Percentiles rank a stretch among this genome's conserved stretches.
phyloP scores from a whole-genome alignment of 805 yeast genomes.

The Candida patagonica region DNA sequence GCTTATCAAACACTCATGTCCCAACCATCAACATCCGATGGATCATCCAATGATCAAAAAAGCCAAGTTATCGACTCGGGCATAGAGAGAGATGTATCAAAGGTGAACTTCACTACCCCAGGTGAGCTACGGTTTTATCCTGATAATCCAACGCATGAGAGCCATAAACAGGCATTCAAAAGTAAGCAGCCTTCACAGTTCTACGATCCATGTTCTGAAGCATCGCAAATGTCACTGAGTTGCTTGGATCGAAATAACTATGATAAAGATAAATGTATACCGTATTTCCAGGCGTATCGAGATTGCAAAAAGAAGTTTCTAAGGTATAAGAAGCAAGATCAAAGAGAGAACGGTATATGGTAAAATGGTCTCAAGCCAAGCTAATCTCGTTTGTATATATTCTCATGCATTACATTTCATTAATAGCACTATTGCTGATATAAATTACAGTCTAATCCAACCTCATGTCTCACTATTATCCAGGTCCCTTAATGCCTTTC shows the following conservation, averaged over 20 bases:
- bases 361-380: background rate
- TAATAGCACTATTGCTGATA: too few species aligned
- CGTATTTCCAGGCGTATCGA: slow-evolving; percentile 83
- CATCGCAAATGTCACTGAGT: slow-evolving; percentile 75
- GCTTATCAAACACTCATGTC: too few species aligned
- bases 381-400: slow-evolving; percentile 2
- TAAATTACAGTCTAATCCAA: too few species aligned
- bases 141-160: slow-evolving; percentile 69
- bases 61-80: too few species aligned
- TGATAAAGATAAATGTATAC: slow-evolving; percentile 60
- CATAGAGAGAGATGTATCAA: slow-evolving; percentile 28
- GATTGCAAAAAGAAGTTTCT: slow-evolving; percentile 81
- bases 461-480: too few species aligned
- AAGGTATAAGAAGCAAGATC: slow-evolving; percentile 9
- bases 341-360: background rate
- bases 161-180: slow-evolving; percentile 60
- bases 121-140: slow-evolving; percentile 67
- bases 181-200: slow-evolving; percentile 72
- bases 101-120: slow-evolving; percentile 51
- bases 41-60: too few species aligned
- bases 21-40: too few species aligned
- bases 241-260: slow-evolving; percentile 74
- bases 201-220: slow-evolving; percentile 89
- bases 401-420: too few species aligned
- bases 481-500: slow-evolving; percentile 16